Percentiles rank a stretch among this genome's conserved stretches.
Conservation (phyloP, 2,329 filamentous ascomycete species). For the Xylariales sp. region DNA sequence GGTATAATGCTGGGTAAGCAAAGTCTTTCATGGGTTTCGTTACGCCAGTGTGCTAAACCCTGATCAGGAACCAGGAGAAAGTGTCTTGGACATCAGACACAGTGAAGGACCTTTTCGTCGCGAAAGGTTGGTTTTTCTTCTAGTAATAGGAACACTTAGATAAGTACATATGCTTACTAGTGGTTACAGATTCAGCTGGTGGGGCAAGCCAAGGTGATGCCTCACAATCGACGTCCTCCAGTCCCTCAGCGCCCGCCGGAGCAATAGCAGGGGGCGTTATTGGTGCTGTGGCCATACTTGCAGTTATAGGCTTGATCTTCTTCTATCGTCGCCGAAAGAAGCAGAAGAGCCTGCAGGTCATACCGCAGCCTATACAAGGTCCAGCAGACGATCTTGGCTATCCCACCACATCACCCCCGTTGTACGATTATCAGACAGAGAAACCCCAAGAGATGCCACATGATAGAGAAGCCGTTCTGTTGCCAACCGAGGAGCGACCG, state of each 20-base stretch:
- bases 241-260: background rate
- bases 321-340: background rate
- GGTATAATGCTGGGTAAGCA: constrained; percentile 10
- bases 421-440: background rate
- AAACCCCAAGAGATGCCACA: background rate
- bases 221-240: background rate
- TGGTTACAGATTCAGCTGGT: too few species aligned
- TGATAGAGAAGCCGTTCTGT: background rate
- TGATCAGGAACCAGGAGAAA: background rate
- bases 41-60: background rate
- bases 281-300: background rate
- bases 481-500: background rate
- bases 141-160: background rate
- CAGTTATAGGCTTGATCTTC: background rate
- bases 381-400: background rate
- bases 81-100: background rate
- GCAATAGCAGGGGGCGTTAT: background rate
- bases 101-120: background rate
- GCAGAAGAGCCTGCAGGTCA: background rate
- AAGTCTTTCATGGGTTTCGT: background rate
- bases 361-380: background rate
- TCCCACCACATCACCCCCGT: background rate
- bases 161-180: too few species aligned
- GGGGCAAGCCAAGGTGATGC: too few species aligned
- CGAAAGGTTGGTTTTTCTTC: background rate